Conservation (phyloP, 2,329 filamentous ascomycete genomes). For the Elsinoe necatrix region DNA sequence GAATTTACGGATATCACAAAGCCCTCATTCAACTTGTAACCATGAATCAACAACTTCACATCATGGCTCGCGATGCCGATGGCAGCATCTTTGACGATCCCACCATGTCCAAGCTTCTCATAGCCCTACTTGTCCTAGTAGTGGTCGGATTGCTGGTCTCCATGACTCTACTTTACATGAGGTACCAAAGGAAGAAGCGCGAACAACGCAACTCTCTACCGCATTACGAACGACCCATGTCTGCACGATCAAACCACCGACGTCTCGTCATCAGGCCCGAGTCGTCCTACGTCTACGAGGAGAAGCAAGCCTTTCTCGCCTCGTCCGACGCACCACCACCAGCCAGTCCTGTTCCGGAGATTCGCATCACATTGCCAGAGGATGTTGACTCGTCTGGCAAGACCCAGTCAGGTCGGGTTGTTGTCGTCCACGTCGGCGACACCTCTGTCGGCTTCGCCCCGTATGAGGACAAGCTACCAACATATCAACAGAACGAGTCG, state of each 20-base stretch:
- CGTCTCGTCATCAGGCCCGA: slow-evolving; percentile 53
- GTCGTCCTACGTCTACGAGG: slow-evolving; percentile 65
- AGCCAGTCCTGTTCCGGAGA: slow-evolving; percentile 77
- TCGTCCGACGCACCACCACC: slow-evolving; percentile 70
- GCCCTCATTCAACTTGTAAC: slow-evolving; percentile 4
- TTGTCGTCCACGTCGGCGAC: slow-evolving; percentile 86
- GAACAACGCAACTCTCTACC: slow-evolving; percentile 52
- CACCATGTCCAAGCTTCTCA: slow-evolving; percentile 66
- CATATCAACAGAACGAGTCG: slow-evolving; percentile 74
- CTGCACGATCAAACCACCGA: slow-evolving; percentile 43
- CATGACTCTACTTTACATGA: slow-evolving; percentile 62
- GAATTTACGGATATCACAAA: neutral
- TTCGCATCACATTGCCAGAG: slow-evolving; percentile 95
- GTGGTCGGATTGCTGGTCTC: slow-evolving; percentile 62
- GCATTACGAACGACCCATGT: slow-evolving; percentile 47
- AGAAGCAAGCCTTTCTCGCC: slow-evolving; percentile 69
- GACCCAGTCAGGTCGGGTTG: slow-evolving; percentile 74
- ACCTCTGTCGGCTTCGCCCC: slow-evolving; percentile 83
- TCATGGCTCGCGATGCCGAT: slow-evolving; percentile 45
- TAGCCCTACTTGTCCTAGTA: slow-evolving; percentile 69
- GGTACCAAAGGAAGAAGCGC: slow-evolving; percentile 50
- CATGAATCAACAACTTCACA: slow-evolving; percentile 21
- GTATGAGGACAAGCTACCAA: slow-evolving; percentile 68
- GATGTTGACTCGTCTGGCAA: slow-evolving; percentile 80
- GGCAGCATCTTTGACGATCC: slow-evolving; percentile 44